phyloP scores from a whole-genome alignment of 257 asterid genomes.

The Solanum pinnatisectum region DNA sequence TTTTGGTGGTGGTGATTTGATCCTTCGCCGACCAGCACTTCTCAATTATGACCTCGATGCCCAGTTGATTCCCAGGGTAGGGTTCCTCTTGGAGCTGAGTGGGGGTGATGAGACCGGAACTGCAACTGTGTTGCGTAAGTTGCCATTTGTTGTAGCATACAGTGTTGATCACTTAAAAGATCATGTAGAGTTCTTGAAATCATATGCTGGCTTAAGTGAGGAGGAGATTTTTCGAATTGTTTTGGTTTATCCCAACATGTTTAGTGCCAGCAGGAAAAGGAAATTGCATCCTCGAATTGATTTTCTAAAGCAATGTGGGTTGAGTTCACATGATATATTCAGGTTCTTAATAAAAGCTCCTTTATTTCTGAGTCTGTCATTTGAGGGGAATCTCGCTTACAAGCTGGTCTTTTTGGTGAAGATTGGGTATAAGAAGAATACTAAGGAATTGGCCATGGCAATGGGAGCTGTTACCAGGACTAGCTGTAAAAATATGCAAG shows the following conservation, averaged over 20 bases:
- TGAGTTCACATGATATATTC: conserved; percentile 53
- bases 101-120: conserved; percentile 54
- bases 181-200: conserved; percentile 65
- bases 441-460: conserved; percentile 70
- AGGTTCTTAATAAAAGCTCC: conserved; percentile 74
- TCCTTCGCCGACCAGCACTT: conserved; percentile 66
- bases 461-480: conserved; percentile 91
- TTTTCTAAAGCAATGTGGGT: conserved; percentile 72
- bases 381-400: conserved; percentile 53
- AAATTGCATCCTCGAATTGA: conserved; percentile 73
- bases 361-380: conserved; percentile 64
- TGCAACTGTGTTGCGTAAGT: conserved; percentile 39
- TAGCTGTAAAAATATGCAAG: conserved; percentile 81
- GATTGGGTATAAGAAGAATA: conserved; percentile 53
- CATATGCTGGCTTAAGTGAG: conserved; percentile 59
- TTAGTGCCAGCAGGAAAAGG: conserved; percentile 75
- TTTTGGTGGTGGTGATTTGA: conserved; percentile 58
- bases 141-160: conserved; percentile 66
- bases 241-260: conserved; percentile 59
- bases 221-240: conserved; percentile 63
- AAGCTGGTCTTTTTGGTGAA: conserved; percentile 65
- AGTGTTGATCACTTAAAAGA: conserved; percentile 60
- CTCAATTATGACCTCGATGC: conserved; percentile 58
- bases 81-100: conserved; percentile 54
- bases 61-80: conserved; percentile 69